These are phyloP conservation scores for Penicillium paxilli DNA, from an alignment of 495 filamentous ascomycete species.

Conservation along the genomic window DNA sequence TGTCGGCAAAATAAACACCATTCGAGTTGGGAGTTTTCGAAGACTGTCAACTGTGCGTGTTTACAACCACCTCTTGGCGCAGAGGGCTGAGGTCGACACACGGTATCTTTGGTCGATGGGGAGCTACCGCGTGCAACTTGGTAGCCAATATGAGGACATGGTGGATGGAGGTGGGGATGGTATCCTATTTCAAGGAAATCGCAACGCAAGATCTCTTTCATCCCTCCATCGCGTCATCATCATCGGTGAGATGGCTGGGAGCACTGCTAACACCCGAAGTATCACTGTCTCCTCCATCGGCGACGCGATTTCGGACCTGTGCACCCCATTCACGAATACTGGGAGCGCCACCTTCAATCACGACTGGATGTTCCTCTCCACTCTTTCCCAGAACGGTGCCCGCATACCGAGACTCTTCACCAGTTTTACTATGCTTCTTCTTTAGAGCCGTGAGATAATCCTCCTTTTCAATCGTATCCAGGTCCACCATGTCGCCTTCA, in stretches of 20 bases:
- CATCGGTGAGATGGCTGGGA: slow-evolving; percentile 40
- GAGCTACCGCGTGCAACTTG: no score
- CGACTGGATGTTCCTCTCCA: slow-evolving; percentile 63
- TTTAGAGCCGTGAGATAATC: slow-evolving; percentile 80
- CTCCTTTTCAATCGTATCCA: slow-evolving; percentile 54
- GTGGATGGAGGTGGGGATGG: background rate
- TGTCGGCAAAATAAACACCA: background rate
- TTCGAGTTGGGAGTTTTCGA: background rate
- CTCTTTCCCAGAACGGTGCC: slow-evolving; percentile 75
- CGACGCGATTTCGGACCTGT: slow-evolving; percentile 35
- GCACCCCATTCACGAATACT: slow-evolving; percentile 67
- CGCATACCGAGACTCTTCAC: slow-evolving; percentile 76
- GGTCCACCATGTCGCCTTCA: slow-evolving; percentile 45
- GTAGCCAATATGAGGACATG: no score
- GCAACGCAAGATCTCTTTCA: slow-evolving; percentile 16
- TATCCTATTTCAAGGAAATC: background rate
- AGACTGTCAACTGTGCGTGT: background rate
- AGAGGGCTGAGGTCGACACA: no score
- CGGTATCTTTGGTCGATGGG: no score
- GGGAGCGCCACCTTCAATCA: slow-evolving; percentile 71
- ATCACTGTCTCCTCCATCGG: slow-evolving; percentile 32
- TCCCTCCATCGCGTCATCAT: slow-evolving; percentile 40
- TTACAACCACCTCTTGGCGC: no score
- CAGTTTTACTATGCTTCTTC: slow-evolving; percentile 80
- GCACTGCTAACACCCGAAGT: slow-evolving; percentile 46